phyloP scores from a whole-genome alignment of 768 basidiomycete species.

The Phylloporus sp. region DNA sequence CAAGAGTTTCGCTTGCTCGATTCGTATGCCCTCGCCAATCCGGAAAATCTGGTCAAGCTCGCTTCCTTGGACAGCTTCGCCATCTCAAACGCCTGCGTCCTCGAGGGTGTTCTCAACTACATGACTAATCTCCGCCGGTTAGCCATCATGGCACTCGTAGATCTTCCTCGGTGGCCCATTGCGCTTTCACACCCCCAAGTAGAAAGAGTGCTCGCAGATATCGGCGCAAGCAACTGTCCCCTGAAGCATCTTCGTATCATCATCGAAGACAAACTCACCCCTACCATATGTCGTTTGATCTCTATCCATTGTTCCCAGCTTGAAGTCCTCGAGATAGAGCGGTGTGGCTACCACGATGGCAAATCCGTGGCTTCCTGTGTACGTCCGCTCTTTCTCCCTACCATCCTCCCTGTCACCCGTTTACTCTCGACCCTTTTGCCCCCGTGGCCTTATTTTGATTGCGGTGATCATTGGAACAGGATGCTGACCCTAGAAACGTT shows the following conservation, averaged over 20 bases:
- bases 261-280: constrained; percentile 34
- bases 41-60: constrained; percentile 23
- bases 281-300: constrained; percentile 27
- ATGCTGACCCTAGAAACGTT: constrained; percentile 29
- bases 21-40: constrained; percentile 14
- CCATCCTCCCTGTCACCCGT: constrained; percentile 8
- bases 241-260: constrained; percentile 33
- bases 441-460: constrained; percentile 20
- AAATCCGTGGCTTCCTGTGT: constrained; percentile 34
- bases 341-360: constrained; percentile 35
- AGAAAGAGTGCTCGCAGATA: constrained; percentile 25
- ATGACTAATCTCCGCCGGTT: constrained; percentile 26
- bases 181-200: constrained; percentile 32
- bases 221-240: constrained; percentile 30
- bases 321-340: constrained; percentile 32
- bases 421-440: constrained; percentile 12
- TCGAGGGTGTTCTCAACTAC: constrained; percentile 28
- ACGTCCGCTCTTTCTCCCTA: constrained; percentile 22
- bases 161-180: constrained; percentile 34
- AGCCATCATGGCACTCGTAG: constrained; percentile 31
- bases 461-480: constrained; percentile 20
- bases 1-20: constrained; percentile 29
- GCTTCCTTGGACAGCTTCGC: constrained; percentile 33
- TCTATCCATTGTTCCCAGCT: constrained; percentile 28
- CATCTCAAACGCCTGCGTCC: constrained; percentile 32